phyloP scores from a whole-genome alignment of 495 filamentous ascomycete species.

The Daldinia grandis region DNA sequence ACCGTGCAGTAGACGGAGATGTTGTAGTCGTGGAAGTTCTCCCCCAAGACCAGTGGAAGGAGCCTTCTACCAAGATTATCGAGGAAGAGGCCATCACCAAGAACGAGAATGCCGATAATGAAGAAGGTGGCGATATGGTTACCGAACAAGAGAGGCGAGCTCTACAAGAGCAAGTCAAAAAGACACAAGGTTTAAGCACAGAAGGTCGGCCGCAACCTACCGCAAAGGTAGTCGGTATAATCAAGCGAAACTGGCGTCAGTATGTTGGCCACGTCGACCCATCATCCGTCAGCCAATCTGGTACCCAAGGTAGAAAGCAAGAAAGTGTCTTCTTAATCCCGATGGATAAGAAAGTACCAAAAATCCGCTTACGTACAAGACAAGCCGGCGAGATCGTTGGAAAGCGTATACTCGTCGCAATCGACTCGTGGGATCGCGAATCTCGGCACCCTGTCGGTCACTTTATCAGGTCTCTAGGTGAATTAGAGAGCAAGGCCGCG shows the following conservation, averaged over 20 bases:
- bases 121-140: conserved; percentile 71
- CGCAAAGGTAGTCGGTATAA: conserved; percentile 88
- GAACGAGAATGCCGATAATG: conserved; percentile 87
- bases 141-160: conserved; percentile 85
- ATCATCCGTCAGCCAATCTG: conserved; percentile 76
- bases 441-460: conserved; percentile 93
- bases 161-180: conserved; percentile 88
- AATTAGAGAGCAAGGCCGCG: conserved; percentile 92
- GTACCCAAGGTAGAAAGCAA: conserved; percentile 77
- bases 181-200: conserved; percentile 76
- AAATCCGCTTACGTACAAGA: conserved; percentile 89
- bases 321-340: conserved; percentile 93
- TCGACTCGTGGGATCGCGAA: conserved; percentile 93
- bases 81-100: conserved; percentile 93
- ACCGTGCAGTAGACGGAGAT: conserved; percentile 90
- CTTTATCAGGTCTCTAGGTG: conserved; percentile 91
- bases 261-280: conserved; percentile 96
- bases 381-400: conserved; percentile 88
- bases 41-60: conserved; percentile 95
- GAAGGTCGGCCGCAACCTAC: conserved; percentile 90
- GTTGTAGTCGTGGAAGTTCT: conserved; percentile 90
- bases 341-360: conserved; percentile 97
- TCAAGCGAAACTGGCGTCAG: conserved; percentile 96
- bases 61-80: conserved; percentile 90
- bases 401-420: conserved; percentile 91